Evolutionary conservation across 306 rosid species (phyloP), one percentile per base, ranked within the genome.

Genomic region (Carpinus fangiana): DNA sequence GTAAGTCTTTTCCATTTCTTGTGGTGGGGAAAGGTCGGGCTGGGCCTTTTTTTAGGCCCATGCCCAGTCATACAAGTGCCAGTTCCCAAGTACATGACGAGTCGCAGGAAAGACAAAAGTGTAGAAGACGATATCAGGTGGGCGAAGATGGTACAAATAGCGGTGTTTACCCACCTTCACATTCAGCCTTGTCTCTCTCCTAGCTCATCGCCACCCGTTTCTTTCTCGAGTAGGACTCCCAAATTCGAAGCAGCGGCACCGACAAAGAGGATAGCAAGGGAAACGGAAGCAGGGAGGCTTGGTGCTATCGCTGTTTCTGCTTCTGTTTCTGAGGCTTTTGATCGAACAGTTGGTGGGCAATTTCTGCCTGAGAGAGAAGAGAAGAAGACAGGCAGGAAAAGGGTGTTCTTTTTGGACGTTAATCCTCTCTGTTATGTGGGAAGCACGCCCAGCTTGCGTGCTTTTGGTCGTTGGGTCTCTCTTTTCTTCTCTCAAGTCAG

Each of bases 361-460:
- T 57, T 69, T 50, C 48, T 45, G 20, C 43, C 71, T 1, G 74
- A 74, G 57, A 46, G 72, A 17, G 74, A 75, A 2, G 74, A 75
- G 17, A 89, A 85, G 75, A 65, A 77, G 66, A 23, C 46, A 31
- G 53, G 78, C 73, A 86, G 62, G 80, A 87, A 81, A 74, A 84
- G 93, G 84, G 92, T 89, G 12, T 94, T 92, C 82, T 90, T 94
- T 55, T 84, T 94, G 61, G 98, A 94, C 53, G 98, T 94, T 3
- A 92, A 88, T 82, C 96, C 97, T 18, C 86, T 94, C 8, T 92
- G 97, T 53, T 92, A 92, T 38, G 86, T 80, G 13, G 97, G 96
- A 81, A 87, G 76, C 61, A 90, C 75, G 5, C 97, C 97, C 38
- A 92, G 91, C 81, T 81, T 94, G 72, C 83, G 79, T 72, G 86